Evolutionary conservation across 441 rosid genomes (phyloP).

Genomic region (Lepidium campestre): DNA sequence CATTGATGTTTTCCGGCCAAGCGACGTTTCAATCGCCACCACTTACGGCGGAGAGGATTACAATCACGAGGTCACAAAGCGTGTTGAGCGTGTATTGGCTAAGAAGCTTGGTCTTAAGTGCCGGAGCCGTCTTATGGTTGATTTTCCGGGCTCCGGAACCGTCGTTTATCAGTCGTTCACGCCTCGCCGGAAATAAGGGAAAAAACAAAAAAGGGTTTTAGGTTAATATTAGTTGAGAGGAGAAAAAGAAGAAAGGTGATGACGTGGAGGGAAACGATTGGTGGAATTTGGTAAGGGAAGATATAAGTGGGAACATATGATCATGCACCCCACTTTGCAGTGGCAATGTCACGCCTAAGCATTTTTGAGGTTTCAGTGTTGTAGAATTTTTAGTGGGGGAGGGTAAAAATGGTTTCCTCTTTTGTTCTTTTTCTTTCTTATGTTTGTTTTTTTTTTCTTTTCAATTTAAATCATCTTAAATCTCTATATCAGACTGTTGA

Average conservation of each 20-base stretch:
- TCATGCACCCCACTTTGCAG: conserved; percentile 77
- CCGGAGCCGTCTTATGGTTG: conserved; percentile 65
- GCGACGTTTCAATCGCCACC: conserved; percentile 56
- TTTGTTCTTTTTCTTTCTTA: neutral
- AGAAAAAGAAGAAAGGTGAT: conserved; percentile 16
- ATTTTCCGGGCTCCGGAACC: conserved; percentile 65
- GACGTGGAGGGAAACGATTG: conserved; percentile 39
- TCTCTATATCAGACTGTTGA: conserved; percentile 17
- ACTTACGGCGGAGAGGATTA: conserved; percentile 39
- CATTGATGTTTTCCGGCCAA: conserved; percentile 73
- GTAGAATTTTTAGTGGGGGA: conserved; percentile 40
- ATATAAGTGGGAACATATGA: conserved; percentile 40
- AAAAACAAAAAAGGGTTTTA: conserved; percentile 9
- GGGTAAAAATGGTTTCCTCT: conserved; percentile 27
- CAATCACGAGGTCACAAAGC: conserved; percentile 53
- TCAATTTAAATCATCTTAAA: neutral
- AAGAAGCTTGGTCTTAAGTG: conserved; percentile 71
- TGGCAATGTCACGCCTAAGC: conserved; percentile 71
- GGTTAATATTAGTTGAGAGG: conserved; percentile 14
- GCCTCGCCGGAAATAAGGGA: conserved; percentile 51
- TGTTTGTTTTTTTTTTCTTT: neutral
- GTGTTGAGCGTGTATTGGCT: conserved; percentile 57
- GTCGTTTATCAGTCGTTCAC: conserved; percentile 80
- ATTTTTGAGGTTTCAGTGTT: conserved; percentile 35
- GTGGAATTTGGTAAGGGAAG: conserved; percentile 28